These are phyloP conservation scores for Starmerella gropengiesseri DNA, from an alignment of 805 yeast species.

Conservation along the genomic window DNA sequence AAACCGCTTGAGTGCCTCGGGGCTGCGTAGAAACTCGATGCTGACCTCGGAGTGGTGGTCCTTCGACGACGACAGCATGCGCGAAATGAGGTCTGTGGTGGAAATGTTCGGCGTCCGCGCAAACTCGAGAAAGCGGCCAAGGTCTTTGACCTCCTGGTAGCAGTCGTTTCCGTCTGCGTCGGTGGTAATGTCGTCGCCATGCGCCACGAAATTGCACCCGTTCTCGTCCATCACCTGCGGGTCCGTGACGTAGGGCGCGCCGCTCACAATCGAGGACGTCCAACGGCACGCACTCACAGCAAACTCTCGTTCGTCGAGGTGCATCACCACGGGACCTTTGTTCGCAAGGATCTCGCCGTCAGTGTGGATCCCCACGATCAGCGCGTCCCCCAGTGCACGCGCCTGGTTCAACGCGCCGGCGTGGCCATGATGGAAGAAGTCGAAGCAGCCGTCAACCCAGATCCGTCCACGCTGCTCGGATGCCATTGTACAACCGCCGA, in stretches of 20 bases:
- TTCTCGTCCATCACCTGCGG: constrained; percentile 64
- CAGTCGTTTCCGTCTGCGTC: constrained; percentile 95
- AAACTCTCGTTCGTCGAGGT: constrained; percentile 58
- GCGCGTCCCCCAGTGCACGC: constrained; percentile 61
- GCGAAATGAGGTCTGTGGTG: constrained; percentile 87
- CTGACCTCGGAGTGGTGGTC: constrained; percentile 40
- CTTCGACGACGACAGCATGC: constrained; percentile 59
- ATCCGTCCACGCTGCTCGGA: constrained; percentile 34
- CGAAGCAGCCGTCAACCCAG: constrained; percentile 98
- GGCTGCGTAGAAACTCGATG: constrained; percentile 13
- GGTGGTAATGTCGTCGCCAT: constrained; percentile 95
- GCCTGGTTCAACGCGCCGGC: constrained; percentile 97
- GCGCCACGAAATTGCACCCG: constrained; percentile 84
- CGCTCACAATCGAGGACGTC: constrained; percentile 58
- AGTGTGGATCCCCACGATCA: constrained; percentile 81
- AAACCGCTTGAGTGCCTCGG: constrained; percentile 17
- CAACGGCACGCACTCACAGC: constrained; percentile 89
- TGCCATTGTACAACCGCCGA: not conserved
- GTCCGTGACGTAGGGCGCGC: constrained; percentile 90
- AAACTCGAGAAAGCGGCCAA: constrained; percentile 82
- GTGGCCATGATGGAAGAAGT: constrained; percentile 93
- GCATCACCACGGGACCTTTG: constrained; percentile 95
- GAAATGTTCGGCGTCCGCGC: constrained; percentile 88
- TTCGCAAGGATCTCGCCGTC: constrained; percentile 74
- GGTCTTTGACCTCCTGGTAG: constrained; percentile 68